Conservation (phyloP, 2,329 filamentous ascomycete species). For the Sporothrix pseudoabietina region DNA sequence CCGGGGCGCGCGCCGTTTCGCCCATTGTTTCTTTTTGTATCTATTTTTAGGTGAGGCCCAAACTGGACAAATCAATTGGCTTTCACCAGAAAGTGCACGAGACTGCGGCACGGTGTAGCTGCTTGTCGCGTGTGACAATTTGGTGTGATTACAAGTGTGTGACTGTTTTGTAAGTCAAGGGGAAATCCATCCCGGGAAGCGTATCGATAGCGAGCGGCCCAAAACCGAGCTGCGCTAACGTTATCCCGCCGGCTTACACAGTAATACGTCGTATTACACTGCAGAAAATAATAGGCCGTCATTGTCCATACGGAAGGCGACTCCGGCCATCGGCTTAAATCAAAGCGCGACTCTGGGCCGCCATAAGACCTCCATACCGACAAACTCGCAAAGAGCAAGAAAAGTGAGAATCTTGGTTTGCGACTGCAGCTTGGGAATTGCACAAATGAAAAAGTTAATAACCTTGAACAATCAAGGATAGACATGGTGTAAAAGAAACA, state of each 20-base stretch:
- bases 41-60: not conserved
- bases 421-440: not conserved
- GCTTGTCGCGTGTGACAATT: slow-evolving; percentile 8
- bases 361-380: not conserved
- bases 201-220: not conserved
- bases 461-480: not conserved
- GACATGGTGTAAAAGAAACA: not conserved
- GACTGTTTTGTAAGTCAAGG: not conserved
- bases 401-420: not conserved
- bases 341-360: not conserved
- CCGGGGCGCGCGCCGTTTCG: slow-evolving; percentile 5
- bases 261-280: not conserved
- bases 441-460: not conserved
- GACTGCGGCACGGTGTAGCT: not conserved
- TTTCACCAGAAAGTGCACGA: not conserved
- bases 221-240: not conserved
- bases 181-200: not conserved
- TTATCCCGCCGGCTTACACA: not conserved
- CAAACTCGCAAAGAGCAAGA: not conserved
- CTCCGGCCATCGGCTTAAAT: not conserved
- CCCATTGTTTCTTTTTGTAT: not conserved
- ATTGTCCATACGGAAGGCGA: not conserved
- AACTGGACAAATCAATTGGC: not conserved
- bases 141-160: not conserved
- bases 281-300: not conserved